phyloP scores from a whole-genome alignment of 768 basidiomycete species.

The Lentinula sp. region DNA sequence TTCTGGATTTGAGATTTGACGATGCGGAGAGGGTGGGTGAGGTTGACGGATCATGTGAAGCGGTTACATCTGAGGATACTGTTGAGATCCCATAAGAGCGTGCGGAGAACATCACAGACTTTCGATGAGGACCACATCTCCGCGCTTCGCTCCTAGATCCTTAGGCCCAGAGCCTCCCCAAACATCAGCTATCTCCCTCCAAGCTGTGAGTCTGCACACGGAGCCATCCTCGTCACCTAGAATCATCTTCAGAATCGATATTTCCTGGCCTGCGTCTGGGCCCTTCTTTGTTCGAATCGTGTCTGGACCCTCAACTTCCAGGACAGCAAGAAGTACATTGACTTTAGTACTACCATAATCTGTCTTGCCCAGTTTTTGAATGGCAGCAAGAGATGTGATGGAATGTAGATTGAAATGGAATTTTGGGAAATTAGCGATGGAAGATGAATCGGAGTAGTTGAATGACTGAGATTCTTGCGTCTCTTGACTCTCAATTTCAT shows the following conservation, averaged over 20 bases:
- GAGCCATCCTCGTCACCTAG: conserved; percentile 67
- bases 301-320: conserved; percentile 78
- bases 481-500: conserved; percentile 20
- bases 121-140: conserved; percentile 66
- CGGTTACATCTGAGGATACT: conserved; percentile 43
- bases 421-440: conserved; percentile 65
- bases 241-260: conserved; percentile 63
- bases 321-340: conserved; percentile 53
- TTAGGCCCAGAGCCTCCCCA: conserved; percentile 53
- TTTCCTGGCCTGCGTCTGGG: conserved; percentile 60
- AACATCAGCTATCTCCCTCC: conserved; percentile 68
- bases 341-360: conserved; percentile 42
- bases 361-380: conserved; percentile 16
- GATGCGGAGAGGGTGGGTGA: conserved; percentile 61
- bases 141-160: conserved; percentile 47
- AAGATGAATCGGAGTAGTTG: conserved; percentile 60
- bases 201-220: conserved; percentile 69
- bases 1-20: conserved; percentile 51
- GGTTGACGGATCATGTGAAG: conserved; percentile 34
- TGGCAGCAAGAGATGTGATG: conserved; percentile 44
- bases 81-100: background rate
- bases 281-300: conserved; percentile 63
- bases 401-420: conserved; percentile 69
- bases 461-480: conserved; percentile 46
- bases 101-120: conserved; percentile 37